Base-by-base conservation (phyloP, 1,284 basidiomycete genomes). In the Golubevia sp. region DNA sequence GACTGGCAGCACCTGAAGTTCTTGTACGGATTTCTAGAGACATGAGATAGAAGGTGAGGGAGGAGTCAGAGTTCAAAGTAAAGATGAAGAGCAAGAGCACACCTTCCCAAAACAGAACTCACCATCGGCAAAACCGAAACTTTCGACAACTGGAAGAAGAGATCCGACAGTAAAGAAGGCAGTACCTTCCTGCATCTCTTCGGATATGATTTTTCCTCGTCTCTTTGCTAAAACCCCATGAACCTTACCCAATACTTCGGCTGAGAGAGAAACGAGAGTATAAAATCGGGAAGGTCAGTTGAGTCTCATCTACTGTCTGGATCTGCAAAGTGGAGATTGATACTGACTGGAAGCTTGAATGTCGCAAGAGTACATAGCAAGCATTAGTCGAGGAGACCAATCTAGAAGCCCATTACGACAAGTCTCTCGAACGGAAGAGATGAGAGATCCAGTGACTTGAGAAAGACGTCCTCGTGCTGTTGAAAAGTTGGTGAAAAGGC, bases 161-260 rank as follows among this genome's bases (percentile, higher is more conserved):
- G 95, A 91, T 5, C 90, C 89, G 30, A 99, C 90, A 3, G 91
- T 94, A 85, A 99, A 98, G 85, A 97, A 97, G 0, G 91, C 88
- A 0, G 95, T 98, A 0, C 97, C 95, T 82, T 99, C 95, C 83
- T 96, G 97, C 93, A 99, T 97, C 84, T 99, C 97, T 83, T 99
- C 97, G 6, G 92, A 91, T 6, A 96, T 89, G 70, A 99, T 96
- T 59, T 92, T 88, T 0, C 97, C 97, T 59, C 94, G 88, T 63
- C 97, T 89, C 79, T 91, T 90, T 0, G 95, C 90, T 1, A 99
- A 91, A 15, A 99, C 97, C 2, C 90, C 96, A 76, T 99, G 99
- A 0, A 99, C 94, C 84, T 97, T 99, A 5, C 97, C 97, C 50
- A 99, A 88, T 0, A 98, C 97, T 70, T 99, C 97, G 76, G 94